Base-by-base conservation (phyloP, 208 protist genomes). In the Leishmania lainsoni region DNA sequence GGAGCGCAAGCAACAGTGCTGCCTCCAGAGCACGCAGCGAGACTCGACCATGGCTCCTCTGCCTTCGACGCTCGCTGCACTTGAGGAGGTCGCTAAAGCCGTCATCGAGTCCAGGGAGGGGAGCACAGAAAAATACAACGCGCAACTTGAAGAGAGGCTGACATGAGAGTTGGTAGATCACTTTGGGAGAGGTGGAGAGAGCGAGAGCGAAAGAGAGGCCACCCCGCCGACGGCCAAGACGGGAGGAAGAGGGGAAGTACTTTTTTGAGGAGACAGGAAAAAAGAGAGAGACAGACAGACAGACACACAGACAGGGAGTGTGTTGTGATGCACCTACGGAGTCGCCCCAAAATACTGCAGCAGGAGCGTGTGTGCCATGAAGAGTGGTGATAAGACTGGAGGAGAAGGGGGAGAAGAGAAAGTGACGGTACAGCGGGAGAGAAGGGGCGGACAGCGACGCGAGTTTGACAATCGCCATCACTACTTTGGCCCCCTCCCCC, bases 331-430 rank as follows among this genome's bases (percentile, higher is more conserved):
- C n/a, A n/a, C n/a, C n/a, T n/a, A n/a, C n/a, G n/a, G n/a, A n/a
- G n/a, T n/a, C n/a, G n/a, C n/a, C n/a, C n/a, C n/a, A n/a, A n/a
- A n/a, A n/a, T n/a, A n/a, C n/a, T n/a, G n/a, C n/a, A n/a, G n/a
- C n/a, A n/a, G n/a, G n/a, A n/a, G n/a, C n/a, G n/a, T n/a, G 61
- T 68, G 61, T 20, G 61, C 61, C 61, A 68, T 39, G 29, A 68
- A 1, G 61, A 14, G 14, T 68, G 5, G 26, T 68, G 12, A 29
- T 42, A 16, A 39, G 29, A 39, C 61, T 10, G 29, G 29, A 20
- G 29, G 29, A 68, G 61, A 39, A 29, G 39, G 58, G 58, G 29
- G 6, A 63, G 58, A 63, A 63, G 56, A 63, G 58, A 63, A 6
- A 63, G 26, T 32, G 29, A 32, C 26, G 58, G 26, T 63, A 63